Conservation (phyloP, 2,329 filamentous ascomycete species). For the Fusarium sp. region DNA sequence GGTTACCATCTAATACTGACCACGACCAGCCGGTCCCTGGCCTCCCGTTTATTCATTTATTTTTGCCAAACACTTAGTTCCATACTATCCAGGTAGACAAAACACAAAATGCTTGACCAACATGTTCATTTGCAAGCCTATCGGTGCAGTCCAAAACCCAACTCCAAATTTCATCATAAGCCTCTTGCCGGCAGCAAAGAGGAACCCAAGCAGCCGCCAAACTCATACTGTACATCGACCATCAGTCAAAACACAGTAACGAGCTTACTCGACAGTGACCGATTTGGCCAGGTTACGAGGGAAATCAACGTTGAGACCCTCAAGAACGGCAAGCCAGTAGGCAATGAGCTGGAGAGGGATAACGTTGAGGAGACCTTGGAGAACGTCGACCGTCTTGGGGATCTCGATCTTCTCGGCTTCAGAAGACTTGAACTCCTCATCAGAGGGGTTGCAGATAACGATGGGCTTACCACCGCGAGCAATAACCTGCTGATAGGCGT, state of each 20-base stretch:
- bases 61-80: slow-evolving; percentile 35
- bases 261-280: slow-evolving; percentile 91
- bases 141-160: slow-evolving; percentile 43
- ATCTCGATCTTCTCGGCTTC: slow-evolving; percentile 98
- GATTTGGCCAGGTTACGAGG: slow-evolving; percentile 98
- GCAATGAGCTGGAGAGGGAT: slow-evolving; percentile 97
- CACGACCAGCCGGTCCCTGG: slow-evolving; percentile 37
- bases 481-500: slow-evolving; percentile 99
- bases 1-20: slow-evolving; percentile 40
- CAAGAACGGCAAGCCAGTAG: slow-evolving; percentile 97
- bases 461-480: slow-evolving; percentile 96
- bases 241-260: slow-evolving; percentile 22
- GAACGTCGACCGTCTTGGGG: slow-evolving; percentile 91
- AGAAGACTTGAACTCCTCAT: slow-evolving; percentile 87
- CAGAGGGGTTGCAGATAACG: slow-evolving; percentile 94
- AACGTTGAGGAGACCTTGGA: slow-evolving; percentile 97
- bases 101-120: slow-evolving; percentile 37
- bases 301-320: slow-evolving; percentile 98
- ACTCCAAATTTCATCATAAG: slow-evolving; percentile 45
- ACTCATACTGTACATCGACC: slow-evolving; percentile 37
- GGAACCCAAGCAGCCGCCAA: slow-evolving; percentile 27
- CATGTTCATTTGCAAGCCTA: slow-evolving; percentile 33
- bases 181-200: slow-evolving; percentile 31
- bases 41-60: slow-evolving; percentile 35
- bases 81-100: slow-evolving; percentile 41